phyloP scores from a whole-genome alignment of 306 rosid species.

The Castanea mollissima region DNA sequence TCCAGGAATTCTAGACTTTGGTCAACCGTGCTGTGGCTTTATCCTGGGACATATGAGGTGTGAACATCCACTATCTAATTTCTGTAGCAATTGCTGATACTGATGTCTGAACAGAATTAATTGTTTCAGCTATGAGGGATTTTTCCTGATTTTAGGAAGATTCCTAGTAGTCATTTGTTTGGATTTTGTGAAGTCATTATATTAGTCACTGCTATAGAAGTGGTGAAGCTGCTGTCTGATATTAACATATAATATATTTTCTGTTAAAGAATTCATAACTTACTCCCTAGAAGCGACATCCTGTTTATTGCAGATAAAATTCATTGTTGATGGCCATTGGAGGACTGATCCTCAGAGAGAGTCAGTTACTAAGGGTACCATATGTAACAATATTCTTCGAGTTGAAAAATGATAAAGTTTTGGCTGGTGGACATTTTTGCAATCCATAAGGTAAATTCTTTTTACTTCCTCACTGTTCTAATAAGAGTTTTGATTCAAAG shows the following conservation, averaged over 20 bases:
- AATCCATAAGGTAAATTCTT: slow-evolving; percentile 24
- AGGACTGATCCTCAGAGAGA: slow-evolving; percentile 68
- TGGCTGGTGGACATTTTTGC: slow-evolving; percentile 18
- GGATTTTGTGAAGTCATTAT: not conserved
- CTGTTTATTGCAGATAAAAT: slow-evolving; percentile 67
- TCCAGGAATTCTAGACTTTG: slow-evolving; percentile 65
- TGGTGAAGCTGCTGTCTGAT: not conserved
- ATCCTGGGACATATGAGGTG: slow-evolving; percentile 96
- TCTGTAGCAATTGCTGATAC: not conserved
- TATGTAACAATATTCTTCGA: slow-evolving; percentile 77
- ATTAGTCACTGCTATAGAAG: not conserved
- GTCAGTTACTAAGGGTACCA: slow-evolving; percentile 50
- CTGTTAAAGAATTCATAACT: slow-evolving; percentile 2
- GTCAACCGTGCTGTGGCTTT: slow-evolving; percentile 83
- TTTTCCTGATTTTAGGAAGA: not conserved
- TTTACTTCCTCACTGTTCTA: slow-evolving; percentile 2
- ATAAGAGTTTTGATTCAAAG: not conserved
- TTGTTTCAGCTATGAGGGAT: not conserved
- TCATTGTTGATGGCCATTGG: slow-evolving; percentile 90
- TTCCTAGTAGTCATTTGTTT: not conserved
- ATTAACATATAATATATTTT: not conserved
- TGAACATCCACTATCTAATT: slow-evolving; percentile 31
- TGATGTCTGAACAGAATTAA: not conserved
- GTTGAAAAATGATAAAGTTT: slow-evolving; percentile 48
- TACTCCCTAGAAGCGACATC: not conserved